Conservation (phyloP, 1,284 basidiomycete genomes). For the Fomitopsis schrenkii region DNA sequence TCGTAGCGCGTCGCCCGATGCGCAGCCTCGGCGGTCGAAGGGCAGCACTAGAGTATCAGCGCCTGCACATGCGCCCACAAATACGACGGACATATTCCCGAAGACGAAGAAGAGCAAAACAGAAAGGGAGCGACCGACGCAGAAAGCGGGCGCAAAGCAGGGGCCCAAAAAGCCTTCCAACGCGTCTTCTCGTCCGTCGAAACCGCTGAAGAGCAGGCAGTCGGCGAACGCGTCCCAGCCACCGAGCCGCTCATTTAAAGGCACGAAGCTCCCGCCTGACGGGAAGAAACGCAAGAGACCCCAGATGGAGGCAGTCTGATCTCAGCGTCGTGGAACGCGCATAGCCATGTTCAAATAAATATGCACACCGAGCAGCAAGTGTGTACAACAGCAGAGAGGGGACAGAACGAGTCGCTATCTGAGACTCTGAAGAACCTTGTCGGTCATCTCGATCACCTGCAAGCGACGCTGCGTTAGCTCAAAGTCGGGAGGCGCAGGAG, state of each 20-base stretch:
- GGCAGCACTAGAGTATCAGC: not conserved
- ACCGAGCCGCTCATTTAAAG: not conserved
- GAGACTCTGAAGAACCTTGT: constrained; percentile 57
- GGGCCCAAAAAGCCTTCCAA: not conserved
- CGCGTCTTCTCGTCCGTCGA: not conserved
- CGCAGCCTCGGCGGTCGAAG: not conserved
- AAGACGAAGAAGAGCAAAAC: not conserved
- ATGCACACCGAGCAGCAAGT: not conserved
- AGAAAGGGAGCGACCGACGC: not conserved
- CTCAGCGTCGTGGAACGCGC: not conserved
- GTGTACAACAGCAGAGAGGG: not conserved
- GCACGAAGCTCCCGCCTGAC: not conserved
- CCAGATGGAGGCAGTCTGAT: not conserved
- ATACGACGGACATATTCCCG: not conserved
- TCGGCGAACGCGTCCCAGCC: not conserved
- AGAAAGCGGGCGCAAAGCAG: not conserved
- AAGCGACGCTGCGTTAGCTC: constrained; percentile 3
- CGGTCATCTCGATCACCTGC: constrained; percentile 71
- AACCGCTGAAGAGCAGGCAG: not conserved
- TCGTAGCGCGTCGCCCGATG: not conserved
- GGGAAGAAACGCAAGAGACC: not conserved
- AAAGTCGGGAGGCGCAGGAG: not conserved
- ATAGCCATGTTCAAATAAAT: not conserved
- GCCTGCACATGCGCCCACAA: not conserved
- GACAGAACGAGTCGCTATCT: constrained; percentile 28